Evolutionary conservation across 768 basidiomycete genomes (phyloP), one percentile per base, ranked within the genome.

Genomic region (Rhodotorula babjevae): DNA sequence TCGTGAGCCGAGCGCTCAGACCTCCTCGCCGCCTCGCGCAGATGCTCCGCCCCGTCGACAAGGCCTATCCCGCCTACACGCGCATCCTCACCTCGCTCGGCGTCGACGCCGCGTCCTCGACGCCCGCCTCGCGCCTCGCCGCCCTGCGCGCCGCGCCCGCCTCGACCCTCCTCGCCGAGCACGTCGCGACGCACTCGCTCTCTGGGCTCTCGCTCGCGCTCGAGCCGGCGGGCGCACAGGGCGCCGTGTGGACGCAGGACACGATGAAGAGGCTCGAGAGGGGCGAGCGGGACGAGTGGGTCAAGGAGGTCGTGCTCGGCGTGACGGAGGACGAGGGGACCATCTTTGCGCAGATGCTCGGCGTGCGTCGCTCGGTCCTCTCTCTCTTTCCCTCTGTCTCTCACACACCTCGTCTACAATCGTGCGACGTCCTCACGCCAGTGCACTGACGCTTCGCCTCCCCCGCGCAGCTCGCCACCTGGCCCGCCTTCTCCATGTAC

Each of bases 281-380:
- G 21, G 74, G 71, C 6, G 68, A 69, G 40, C 27, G 69, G 57
- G 74, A 70, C 29, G 58, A 63, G 36, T 75, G 74, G 74, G 50
- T 75, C 27, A 63, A 60, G 57, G 49, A 27, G 4, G 65, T 72
- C 29, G 52, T 75, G 0, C 11, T 69, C 0, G 74, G 74, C 2
- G 67, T 65, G 36, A 72, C 62, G 16, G 67, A 69, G 52, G 67
- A 75, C 50, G 74, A 75, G 40, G 74, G 70, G 8, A 50, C 56
- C 2, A 57, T 59, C 5, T 72, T 75, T 25, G 64, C 70, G 0
- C 42, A 29, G 21, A 60, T 50, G 19, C 50, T 58, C 29, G 36
- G 47, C 31, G 52, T 73, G 42, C 25, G 61, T n/a, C 16, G 21
- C 3, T 14, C 31, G 2, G 44, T 29, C 31, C 27, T 14, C 36